Conservation (phyloP, 139 green algal genomes). For the Trebouxia sp. region DNA sequence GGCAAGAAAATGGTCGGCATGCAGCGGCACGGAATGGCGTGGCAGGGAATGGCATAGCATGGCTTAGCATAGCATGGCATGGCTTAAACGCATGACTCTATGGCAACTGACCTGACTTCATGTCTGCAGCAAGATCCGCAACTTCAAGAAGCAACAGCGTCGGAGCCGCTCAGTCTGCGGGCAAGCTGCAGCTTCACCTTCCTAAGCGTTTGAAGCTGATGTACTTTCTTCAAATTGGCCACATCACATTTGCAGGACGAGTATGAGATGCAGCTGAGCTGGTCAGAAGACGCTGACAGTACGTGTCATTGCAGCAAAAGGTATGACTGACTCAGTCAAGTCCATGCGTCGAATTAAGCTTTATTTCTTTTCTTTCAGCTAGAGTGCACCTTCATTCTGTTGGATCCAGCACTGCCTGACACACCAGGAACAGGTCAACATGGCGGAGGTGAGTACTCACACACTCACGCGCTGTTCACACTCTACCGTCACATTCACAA, state of each 20-base stretch:
- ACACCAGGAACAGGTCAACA: slow-evolving; percentile 43
- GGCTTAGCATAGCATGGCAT: not conserved
- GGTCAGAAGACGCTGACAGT: slow-evolving; percentile 73
- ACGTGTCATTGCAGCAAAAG: too few species aligned
- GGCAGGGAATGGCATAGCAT: not conserved
- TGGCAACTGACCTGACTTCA: too few species aligned
- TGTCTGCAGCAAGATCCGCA: slow-evolving; percentile 47
- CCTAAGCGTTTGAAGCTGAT: too few species aligned
- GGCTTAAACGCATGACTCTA: not conserved
- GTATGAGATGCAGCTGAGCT: slow-evolving; percentile 79
- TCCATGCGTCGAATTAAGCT: too few species aligned
- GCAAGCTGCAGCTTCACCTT: slow-evolving; percentile 14
- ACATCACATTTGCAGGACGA: slow-evolving; percentile 62
- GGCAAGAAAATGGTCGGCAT: too few species aligned
- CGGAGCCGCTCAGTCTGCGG: slow-evolving; percentile 66
- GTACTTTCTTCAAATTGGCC: not conserved
- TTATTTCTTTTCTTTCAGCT: not conserved
- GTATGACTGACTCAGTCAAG: too few species aligned
- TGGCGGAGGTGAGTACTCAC: slow-evolving; percentile 47
- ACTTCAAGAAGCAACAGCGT: slow-evolving; percentile 74
- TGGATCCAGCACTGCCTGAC: slow-evolving; percentile 56
- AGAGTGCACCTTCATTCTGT: slow-evolving; percentile 24
- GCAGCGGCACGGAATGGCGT: too few species aligned
- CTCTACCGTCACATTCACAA: too few species aligned
- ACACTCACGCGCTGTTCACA: too few species aligned